phyloP scores from a whole-genome alignment of 2,329 filamentous ascomycete species.

The Dactylellina sp. region DNA sequence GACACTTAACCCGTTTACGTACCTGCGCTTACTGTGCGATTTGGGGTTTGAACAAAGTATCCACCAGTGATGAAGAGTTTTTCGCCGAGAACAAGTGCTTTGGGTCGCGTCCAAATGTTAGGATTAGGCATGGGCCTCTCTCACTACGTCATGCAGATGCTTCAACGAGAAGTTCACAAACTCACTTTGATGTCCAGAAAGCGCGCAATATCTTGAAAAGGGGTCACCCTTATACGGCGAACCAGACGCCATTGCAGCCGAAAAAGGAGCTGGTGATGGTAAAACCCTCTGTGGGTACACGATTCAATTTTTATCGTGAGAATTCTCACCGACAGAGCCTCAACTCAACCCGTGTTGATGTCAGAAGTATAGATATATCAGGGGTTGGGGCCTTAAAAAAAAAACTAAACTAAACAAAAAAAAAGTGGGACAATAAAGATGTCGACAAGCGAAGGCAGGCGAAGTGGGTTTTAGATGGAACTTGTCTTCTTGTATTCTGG shows the following conservation, averaged over 20 bases:
- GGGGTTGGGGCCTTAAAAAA: no score
- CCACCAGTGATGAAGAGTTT: constrained; percentile 41
- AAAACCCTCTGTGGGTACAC: no score
- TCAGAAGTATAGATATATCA: no score
- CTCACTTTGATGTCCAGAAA: constrained; percentile 39
- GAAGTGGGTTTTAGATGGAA: no score
- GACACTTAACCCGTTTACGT: no score
- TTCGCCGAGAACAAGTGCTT: constrained; percentile 32
- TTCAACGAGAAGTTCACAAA: neutral
- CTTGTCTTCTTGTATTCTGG: no score
- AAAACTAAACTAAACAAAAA: no score
- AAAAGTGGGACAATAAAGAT: no score
- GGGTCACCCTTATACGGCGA: constrained; percentile 40
- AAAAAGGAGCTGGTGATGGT: neutral
- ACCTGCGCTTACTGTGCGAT: constrained; percentile 34
- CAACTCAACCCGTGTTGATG: no score
- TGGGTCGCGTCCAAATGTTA: neutral
- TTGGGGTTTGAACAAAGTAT: constrained; percentile 32
- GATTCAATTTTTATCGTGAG: no score
- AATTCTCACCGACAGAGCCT: no score
- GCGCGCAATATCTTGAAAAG: constrained; percentile 38
- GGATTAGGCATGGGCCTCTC: neutral
- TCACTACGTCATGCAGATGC: constrained; percentile 10
- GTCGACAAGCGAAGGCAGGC: no score
- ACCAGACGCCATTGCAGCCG: constrained; percentile 9